These are phyloP conservation scores for Cercophora samala DNA, from an alignment of 495 filamentous ascomycete genomes.

Conservation along the genomic window DNA sequence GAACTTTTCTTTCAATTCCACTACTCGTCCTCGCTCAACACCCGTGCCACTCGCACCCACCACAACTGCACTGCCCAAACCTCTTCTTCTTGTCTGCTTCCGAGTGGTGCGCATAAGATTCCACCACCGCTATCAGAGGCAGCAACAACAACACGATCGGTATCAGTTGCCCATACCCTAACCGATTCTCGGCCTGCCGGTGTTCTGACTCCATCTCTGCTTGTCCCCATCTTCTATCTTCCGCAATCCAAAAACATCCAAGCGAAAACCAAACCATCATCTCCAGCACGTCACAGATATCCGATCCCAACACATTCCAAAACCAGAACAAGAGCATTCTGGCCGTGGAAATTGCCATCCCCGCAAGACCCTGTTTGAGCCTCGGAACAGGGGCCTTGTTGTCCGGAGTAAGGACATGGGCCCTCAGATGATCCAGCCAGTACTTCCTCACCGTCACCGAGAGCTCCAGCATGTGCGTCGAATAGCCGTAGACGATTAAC, in stretches of 20 bases:
- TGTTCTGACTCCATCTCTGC: background rate
- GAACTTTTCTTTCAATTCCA: background rate
- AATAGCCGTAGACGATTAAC: background rate
- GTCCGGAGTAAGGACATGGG: background rate
- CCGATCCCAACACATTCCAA: background rate
- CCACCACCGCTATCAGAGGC: background rate
- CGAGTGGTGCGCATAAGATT: constrained; percentile 10
- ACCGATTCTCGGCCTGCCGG: constrained; percentile 1
- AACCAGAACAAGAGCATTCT: constrained; percentile 1
- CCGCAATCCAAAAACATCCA: constrained; percentile 1
- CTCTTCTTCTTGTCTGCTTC: constrained; percentile 1
- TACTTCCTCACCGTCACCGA: background rate
- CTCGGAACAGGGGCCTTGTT: background rate
- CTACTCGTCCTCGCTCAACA: background rate
- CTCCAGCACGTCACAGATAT: background rate
- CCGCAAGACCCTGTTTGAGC: background rate
- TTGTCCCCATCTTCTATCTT: background rate
- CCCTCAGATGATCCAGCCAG: constrained; percentile 6
- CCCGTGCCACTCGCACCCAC: background rate
- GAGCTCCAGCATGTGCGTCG: background rate
- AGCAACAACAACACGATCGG: constrained; percentile 2
- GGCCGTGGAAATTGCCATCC: background rate
- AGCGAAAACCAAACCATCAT: background rate
- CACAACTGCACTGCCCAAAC: background rate
- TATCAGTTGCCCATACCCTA: constrained; percentile 12